Conservation (phyloP, 2,329 filamentous ascomycete genomes). For the Sclerotinia subarctica region DNA sequence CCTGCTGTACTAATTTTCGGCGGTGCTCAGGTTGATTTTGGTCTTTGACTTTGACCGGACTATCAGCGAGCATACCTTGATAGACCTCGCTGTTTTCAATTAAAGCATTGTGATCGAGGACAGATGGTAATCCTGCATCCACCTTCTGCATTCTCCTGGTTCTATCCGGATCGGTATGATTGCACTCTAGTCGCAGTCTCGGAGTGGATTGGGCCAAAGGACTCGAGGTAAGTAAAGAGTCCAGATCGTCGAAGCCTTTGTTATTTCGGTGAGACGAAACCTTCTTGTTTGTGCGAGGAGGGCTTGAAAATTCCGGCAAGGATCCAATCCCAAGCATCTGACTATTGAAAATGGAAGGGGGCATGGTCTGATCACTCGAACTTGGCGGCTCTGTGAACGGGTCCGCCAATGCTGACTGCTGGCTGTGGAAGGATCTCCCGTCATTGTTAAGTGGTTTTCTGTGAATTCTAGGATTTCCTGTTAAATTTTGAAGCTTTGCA, state of each 20-base stretch:
- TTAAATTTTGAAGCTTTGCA: not conserved
- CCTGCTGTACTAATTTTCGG: not conserved
- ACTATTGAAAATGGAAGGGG: not conserved
- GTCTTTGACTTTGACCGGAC: not conserved
- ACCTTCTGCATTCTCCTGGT: conserved; percentile 25
- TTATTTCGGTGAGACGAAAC: not conserved
- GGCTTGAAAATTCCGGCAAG: not conserved
- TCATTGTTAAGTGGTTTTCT: conserved; percentile 12
- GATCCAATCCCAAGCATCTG: not conserved
- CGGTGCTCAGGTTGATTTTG: not conserved
- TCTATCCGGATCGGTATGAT: conserved; percentile 26
- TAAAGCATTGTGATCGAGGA: conserved; percentile 24
- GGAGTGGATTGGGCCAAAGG: conserved; percentile 35
- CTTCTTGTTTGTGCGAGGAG: not conserved
- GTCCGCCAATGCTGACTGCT: conserved; percentile 2
- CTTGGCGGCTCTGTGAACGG: conserved; percentile 8
- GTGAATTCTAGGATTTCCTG: not conserved
- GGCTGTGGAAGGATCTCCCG: conserved; percentile 1
- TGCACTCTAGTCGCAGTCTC: conserved; percentile 28
- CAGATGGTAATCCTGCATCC: conserved; percentile 26
- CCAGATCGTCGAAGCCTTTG: conserved; percentile 16
- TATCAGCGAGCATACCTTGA: conserved; percentile 17
- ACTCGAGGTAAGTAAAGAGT: conserved; percentile 30
- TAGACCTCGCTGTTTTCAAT: not conserved
- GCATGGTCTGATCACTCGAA: not conserved